A percentile compares a stretch with the other conserved stretches of the same genome.
Conservation (phyloP, 2,329 filamentous ascomycete species). For the Arthrobotrys iridis region DNA sequence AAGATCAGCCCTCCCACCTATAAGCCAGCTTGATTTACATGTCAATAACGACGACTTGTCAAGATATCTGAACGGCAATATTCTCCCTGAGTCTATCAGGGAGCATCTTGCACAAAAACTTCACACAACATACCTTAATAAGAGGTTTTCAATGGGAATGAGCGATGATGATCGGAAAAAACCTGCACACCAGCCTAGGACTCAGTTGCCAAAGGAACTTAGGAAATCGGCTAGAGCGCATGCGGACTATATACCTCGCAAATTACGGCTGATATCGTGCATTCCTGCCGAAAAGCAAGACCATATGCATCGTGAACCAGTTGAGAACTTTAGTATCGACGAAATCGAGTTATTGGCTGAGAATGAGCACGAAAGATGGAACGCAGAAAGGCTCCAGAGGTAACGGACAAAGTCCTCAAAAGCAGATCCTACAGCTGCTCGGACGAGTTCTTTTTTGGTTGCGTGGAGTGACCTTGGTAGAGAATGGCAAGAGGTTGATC, state of each 20-base stretch:
- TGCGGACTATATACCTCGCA: constrained; percentile 37
- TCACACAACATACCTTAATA: constrained; percentile 18
- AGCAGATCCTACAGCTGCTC: neutral
- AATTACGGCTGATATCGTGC: constrained; percentile 27
- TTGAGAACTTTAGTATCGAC: neutral
- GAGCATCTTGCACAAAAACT: constrained; percentile 32
- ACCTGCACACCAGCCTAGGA: constrained; percentile 22
- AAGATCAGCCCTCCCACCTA: constrained; percentile 32
- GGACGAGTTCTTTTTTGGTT: constrained; percentile 35
- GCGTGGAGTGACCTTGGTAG: constrained; percentile 28
- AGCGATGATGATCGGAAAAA: constrained; percentile 19
- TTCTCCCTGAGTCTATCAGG: constrained; percentile 29
- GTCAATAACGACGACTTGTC: constrained; percentile 15
- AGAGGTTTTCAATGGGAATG: constrained; percentile 41
- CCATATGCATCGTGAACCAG: constrained; percentile 26
- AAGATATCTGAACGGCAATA: constrained; percentile 26
- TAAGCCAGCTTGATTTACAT: constrained; percentile 29
- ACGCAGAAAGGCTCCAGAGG: constrained; percentile 34
- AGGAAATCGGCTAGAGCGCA: constrained; percentile 38
- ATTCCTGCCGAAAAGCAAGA: constrained; percentile 39
- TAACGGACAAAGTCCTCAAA: constrained; percentile 23
- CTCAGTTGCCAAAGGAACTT: constrained; percentile 28
- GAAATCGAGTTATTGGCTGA: constrained; percentile 23
- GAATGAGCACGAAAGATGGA: constrained; percentile 37
- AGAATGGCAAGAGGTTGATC: constrained; percentile 42